Percentiles rank a stretch among this genome's conserved stretches.
phyloP scores from a whole-genome alignment of 1,139 yeast species.

The Taiozyma sp. region DNA sequence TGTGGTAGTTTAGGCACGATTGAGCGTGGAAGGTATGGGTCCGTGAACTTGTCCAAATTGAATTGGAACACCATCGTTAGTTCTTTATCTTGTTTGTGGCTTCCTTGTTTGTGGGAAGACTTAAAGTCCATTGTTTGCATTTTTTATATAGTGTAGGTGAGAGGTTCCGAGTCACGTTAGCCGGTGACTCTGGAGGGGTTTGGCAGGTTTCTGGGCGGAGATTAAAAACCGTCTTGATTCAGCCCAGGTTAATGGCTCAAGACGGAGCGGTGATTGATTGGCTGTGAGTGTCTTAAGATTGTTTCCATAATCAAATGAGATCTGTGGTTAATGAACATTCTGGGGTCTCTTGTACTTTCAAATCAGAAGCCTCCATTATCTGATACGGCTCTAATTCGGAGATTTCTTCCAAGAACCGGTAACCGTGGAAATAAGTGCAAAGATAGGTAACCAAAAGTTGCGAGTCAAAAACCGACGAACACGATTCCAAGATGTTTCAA shows the following conservation, averaged over 20 bases:
- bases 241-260: background rate
- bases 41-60: slow-evolving; percentile 6
- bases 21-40: slow-evolving; percentile 4
- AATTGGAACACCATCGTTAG: slow-evolving; percentile 5
- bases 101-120: background rate
- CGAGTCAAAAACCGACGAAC: no score
- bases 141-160: no score
- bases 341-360: background rate
- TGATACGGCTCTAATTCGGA: background rate
- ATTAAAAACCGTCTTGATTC: no score
- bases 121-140: background rate
- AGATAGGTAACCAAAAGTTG: no score
- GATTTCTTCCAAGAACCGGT: no score
- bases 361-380: background rate
- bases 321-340: background rate
- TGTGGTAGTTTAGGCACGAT: slow-evolving; percentile 1
- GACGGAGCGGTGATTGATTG: background rate
- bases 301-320: background rate
- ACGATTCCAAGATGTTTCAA: no score
- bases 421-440: no score
- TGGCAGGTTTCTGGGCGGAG: no score
- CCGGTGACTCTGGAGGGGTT: background rate
- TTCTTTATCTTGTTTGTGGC: background rate
- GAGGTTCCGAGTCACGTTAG: background rate
- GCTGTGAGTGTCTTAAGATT: background rate